A percentile compares a stretch with the other conserved stretches of the same genome.
These are phyloP conservation scores for Triticum aestivum DNA, from an alignment of 176 grass and related monocot genomes.

Conservation along the genomic window IWGSC_CS_RefSeq_v2.1 NC_057807.1:35859104-35859603, in stretches of 20 bases:
- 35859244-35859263: conserved; percentile 29
- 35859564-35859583: conserved; percentile 89
- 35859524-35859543: conserved; percentile 60
- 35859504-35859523: conserved; percentile 53
- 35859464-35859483: not conserved
- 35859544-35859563: conserved; percentile 79
- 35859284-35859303: conserved; percentile 16
- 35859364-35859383: conserved; percentile 26
- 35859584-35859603: conserved; percentile 83
- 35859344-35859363: not conserved
- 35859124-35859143: conserved; percentile 72
- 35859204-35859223: conserved; percentile 62
- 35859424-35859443: conserved; percentile 69
- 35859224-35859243: conserved; percentile 22
- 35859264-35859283: conserved; percentile 36
- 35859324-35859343: conserved; percentile 55
- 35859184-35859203: conserved; percentile 60
- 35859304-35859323: conserved; percentile 32
- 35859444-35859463: conserved; percentile 66
- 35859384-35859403: conserved; percentile 29
- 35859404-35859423: conserved; percentile 56
- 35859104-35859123: conserved; percentile 89
- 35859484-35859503: conserved; percentile 8
- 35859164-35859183: conserved; percentile 20
- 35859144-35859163: conserved; percentile 1